Conservation (phyloP, 2,329 filamentous ascomycete species). For the Stenocarpella maydis region DNA sequence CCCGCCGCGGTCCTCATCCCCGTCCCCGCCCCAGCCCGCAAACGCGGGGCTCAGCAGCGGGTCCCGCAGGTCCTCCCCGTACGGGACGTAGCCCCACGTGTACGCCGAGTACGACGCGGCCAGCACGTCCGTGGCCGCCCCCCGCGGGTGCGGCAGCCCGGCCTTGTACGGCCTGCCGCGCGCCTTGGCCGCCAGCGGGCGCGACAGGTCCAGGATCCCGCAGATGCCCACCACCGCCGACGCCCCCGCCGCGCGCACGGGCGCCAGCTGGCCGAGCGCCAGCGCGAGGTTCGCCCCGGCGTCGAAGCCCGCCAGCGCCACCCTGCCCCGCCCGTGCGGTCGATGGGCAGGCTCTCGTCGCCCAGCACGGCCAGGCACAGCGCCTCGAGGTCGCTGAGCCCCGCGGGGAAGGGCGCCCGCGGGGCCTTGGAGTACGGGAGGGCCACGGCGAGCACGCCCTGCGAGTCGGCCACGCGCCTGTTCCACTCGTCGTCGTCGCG, state of each 20-base stretch:
- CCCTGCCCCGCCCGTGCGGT: conserved; percentile 42
- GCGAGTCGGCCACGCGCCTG: conserved; percentile 49
- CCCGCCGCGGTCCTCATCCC: conserved; percentile 19
- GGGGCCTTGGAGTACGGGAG: conserved; percentile 61
- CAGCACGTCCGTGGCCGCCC: conserved; percentile 41
- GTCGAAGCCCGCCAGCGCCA: conserved; percentile 58
- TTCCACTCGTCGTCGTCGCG: conserved; percentile 57
- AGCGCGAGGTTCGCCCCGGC: conserved; percentile 60
- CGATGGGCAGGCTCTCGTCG: conserved; percentile 55
- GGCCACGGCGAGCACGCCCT: conserved; percentile 53
- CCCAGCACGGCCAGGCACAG: conserved; percentile 51
- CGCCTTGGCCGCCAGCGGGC: conserved; percentile 43
- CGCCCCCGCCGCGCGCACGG: conserved; percentile 38
- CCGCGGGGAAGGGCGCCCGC: conserved; percentile 51
- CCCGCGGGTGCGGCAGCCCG: conserved; percentile 42
- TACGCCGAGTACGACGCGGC: conserved; percentile 44
- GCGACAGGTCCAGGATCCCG: conserved; percentile 52
- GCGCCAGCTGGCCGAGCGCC: conserved; percentile 49
- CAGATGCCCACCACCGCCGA: conserved; percentile 46
- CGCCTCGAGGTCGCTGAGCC: conserved; percentile 55
- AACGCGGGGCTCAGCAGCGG: conserved; percentile 52
- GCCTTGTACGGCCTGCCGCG: conserved; percentile 48
- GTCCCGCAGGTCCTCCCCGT: conserved; percentile 46
- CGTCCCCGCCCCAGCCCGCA: conserved; percentile 36
- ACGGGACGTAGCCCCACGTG: conserved; percentile 52